Evolutionary conservation across 805 yeast genomes (phyloP).

Genomic region (Schwanniomyces polymorphus): DNA sequence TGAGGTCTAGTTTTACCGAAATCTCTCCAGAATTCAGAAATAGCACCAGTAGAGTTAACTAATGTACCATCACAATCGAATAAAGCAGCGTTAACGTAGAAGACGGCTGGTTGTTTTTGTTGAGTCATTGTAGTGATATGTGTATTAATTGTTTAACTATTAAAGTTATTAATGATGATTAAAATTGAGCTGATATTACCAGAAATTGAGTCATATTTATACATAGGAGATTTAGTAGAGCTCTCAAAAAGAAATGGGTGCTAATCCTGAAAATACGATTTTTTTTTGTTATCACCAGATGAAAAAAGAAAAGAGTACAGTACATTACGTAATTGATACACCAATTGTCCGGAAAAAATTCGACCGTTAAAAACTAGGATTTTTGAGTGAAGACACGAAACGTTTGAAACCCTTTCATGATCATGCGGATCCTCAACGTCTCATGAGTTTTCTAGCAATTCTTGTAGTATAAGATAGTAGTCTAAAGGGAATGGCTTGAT

Average conservation of each 20-base stretch:
- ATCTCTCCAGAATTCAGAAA: constrained; percentile 79
- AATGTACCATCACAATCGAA: constrained; percentile 90
- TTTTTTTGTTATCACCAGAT: constrained; percentile 2
- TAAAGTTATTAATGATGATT: neutral
- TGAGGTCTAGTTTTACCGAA: constrained; percentile 66
- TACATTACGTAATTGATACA: neutral
- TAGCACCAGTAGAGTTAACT: constrained; percentile 80
- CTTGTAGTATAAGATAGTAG: too few relatives aligned
- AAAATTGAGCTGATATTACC: neutral
- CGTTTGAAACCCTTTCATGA: neutral
- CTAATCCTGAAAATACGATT: neutral
- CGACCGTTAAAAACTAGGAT: neutral
- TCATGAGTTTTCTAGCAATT: too few relatives aligned
- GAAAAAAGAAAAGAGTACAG: neutral
- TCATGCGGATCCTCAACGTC: too few relatives aligned
- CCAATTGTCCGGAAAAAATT: neutral
- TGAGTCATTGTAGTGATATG: constrained; percentile 22
- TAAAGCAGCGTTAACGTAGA: constrained; percentile 49
- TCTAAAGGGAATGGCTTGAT: too few relatives aligned
- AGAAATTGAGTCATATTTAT: neutral
- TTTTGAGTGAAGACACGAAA: neutral
- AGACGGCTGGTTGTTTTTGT: constrained; percentile 42
- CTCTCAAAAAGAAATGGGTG: constrained; percentile 2
- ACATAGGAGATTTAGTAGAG: neutral
- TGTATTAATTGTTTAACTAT: neutral